Conservation (phyloP, 768 basidiomycete genomes). For the Rhizopogon vinicolor region DNA sequence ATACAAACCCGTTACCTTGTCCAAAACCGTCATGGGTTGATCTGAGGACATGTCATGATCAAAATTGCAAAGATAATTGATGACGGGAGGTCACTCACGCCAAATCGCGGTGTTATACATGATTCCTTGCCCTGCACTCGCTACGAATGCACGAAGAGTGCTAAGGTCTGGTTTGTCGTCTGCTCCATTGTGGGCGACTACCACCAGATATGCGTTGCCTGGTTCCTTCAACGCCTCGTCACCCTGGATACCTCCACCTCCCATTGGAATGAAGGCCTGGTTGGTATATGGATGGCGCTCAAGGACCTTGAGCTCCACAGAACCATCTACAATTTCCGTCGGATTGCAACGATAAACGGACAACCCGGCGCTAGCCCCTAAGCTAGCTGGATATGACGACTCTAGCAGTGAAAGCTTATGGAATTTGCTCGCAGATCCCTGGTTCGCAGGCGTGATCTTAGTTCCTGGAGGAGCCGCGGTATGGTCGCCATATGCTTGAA, state of each 20-base stretch:
- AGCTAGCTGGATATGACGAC: conserved; percentile 56
- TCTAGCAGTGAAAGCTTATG: conserved; percentile 80
- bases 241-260: conserved; percentile 40
- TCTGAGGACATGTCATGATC: conserved; percentile 41
- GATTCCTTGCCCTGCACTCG: conserved; percentile 77
- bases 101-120: conserved; percentile 81
- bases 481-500: conserved; percentile 79
- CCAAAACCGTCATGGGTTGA: conserved; percentile 86
- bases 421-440: conserved; percentile 87
- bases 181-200: conserved; percentile 75
- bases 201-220: conserved; percentile 67
- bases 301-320: conserved; percentile 61
- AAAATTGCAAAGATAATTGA: not conserved
- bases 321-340: conserved; percentile 37
- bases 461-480: conserved; percentile 62
- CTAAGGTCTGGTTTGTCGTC: conserved; percentile 75
- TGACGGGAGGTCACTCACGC: conserved; percentile 58
- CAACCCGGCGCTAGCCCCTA: conserved; percentile 60
- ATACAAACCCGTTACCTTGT: conserved; percentile 42
- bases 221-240: conserved; percentile 44
- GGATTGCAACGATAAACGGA: conserved; percentile 83
- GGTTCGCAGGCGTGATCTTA: conserved; percentile 80
- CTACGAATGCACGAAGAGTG: conserved; percentile 79
- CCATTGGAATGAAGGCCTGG: conserved; percentile 95
- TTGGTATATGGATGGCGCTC: conserved; percentile 89